phyloP scores from a whole-genome alignment of 169 alveolate genomes.

The Eimeria falciformis region DNA sequence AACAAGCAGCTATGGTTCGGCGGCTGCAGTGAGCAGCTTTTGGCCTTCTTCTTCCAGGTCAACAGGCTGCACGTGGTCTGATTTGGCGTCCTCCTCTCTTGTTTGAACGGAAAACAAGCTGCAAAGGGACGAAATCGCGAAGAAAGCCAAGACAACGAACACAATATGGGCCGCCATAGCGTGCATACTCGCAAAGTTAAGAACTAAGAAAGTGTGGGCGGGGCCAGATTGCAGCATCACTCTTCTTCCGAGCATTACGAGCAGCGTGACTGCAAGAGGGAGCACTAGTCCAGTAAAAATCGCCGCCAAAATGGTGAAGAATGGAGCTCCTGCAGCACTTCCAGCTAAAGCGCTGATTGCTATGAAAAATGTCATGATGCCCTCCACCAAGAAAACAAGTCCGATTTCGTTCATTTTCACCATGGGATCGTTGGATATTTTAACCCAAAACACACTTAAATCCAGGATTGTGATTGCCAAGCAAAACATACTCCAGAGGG shows the following conservation, averaged over 20 bases:
- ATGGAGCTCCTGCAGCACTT: conserved; percentile 3
- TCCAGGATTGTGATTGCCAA: conserved; percentile 43
- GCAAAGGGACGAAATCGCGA: neutral
- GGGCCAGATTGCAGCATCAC: neutral
- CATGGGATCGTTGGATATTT: neutral
- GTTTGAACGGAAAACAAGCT: neutral
- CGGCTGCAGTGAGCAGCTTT: neutral
- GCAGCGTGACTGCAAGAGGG: conserved; percentile 18
- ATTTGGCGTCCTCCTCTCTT: neutral
- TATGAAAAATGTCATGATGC: neutral
- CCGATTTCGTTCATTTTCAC: neutral
- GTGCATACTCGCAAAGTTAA: conserved; percentile 8
- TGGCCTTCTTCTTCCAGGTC: conserved; percentile 1
- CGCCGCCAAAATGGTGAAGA: neutral
- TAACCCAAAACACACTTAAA: conserved; percentile 24
- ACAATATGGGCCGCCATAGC: neutral
- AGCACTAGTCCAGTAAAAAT: neutral
- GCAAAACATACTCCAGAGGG: conserved; percentile 47
- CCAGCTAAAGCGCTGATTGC: conserved; percentile 21
- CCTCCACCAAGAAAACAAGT: conserved; percentile 24
- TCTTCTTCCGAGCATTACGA: neutral
- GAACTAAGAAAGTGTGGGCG: neutral
- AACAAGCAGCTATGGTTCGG: neutral
- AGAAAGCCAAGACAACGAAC: neutral
- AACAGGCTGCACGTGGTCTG: neutral